Percentiles rank a stretch among this genome's conserved stretches.
Evolutionary conservation across 1,284 basidiomycete species (phyloP).

Genomic region (Austroboletus niveus): DNA sequence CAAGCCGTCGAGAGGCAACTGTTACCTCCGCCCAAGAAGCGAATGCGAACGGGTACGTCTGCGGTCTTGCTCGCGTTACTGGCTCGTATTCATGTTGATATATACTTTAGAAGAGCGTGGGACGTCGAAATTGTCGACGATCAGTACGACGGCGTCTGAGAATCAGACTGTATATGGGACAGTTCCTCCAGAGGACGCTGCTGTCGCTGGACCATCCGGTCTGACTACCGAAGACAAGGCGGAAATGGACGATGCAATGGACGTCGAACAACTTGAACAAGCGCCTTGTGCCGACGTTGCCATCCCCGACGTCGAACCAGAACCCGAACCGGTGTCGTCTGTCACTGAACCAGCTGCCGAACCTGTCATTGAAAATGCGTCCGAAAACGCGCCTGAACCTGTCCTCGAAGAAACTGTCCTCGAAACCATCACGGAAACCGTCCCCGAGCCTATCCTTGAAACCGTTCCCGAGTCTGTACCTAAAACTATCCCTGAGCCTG

Average conservation of each 20-base stretch:
- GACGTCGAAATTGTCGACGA: constrained; percentile 48
- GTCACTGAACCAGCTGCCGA: neutral
- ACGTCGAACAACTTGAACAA: constrained; percentile 13
- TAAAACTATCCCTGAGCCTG: neutral
- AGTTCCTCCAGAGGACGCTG: constrained; percentile 19
- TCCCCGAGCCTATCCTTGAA: neutral
- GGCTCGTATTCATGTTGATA: neutral
- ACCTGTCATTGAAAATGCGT: neutral
- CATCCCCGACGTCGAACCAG: constrained; percentile 3
- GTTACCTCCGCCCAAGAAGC: constrained; percentile 49
- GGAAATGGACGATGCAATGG: constrained; percentile 17
- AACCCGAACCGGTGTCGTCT: neutral
- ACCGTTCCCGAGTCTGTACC: neutral
- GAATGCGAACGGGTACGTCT: constrained; percentile 47
- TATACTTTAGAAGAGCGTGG: constrained; percentile 35
- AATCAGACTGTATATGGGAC: constrained; percentile 39
- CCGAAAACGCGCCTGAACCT: neutral
- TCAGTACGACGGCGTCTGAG: constrained; percentile 50
- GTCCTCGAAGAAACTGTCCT: neutral
- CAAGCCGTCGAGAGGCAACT: constrained; percentile 41
- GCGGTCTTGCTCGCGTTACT: neutral
- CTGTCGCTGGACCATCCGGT: constrained; percentile 25
- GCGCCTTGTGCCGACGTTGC: neutral
- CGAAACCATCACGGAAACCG: no score
- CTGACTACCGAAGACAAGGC: constrained; percentile 17